phyloP scores from a whole-genome alignment of 192 early-diverging fungal genomes.

The Coemansia sp. region DNA sequence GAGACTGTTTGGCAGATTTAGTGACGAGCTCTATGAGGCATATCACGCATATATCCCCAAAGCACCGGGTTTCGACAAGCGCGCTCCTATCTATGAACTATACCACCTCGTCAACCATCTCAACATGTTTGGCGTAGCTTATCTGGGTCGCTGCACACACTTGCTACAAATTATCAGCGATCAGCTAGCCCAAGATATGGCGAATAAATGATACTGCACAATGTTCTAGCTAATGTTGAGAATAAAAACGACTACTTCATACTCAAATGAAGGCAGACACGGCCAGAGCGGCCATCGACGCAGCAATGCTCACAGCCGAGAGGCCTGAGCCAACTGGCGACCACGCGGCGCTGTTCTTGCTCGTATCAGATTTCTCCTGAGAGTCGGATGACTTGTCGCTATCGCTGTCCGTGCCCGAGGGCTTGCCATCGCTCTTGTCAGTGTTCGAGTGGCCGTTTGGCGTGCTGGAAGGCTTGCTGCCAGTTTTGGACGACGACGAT shows the following conservation, averaged over 20 bases:
- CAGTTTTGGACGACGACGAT: not conserved
- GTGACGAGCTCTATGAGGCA: slow-evolving; percentile 20
- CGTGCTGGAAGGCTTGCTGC: not conserved
- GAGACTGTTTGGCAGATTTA: slow-evolving; percentile 38
- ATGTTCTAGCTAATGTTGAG: not conserved
- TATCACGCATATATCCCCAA: slow-evolving; percentile 30
- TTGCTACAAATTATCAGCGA: slow-evolving; percentile 14
- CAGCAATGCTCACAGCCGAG: slow-evolving; percentile 1
- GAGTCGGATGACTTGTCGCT: slow-evolving; percentile 6
- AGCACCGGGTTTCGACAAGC: slow-evolving; percentile 28
- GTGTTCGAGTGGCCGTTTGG: not conserved
- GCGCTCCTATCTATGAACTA: slow-evolving; percentile 30
- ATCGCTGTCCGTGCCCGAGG: slow-evolving; percentile 6
- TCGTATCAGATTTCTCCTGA: not conserved
- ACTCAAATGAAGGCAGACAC: not conserved
- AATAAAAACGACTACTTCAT: not conserved
- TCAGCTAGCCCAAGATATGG: not conserved
- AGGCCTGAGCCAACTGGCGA: not conserved
- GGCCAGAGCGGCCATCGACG: not conserved
- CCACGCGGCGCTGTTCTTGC: slow-evolving; percentile 2
- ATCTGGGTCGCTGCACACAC: slow-evolving; percentile 18
- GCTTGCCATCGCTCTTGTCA: slow-evolving; percentile 8
- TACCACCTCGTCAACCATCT: slow-evolving; percentile 48
- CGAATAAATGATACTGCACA: not conserved
- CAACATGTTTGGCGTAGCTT: slow-evolving; percentile 39